Conservation (phyloP, 169 alveolate species). For the Plasmodium billcollinsi region DNA sequence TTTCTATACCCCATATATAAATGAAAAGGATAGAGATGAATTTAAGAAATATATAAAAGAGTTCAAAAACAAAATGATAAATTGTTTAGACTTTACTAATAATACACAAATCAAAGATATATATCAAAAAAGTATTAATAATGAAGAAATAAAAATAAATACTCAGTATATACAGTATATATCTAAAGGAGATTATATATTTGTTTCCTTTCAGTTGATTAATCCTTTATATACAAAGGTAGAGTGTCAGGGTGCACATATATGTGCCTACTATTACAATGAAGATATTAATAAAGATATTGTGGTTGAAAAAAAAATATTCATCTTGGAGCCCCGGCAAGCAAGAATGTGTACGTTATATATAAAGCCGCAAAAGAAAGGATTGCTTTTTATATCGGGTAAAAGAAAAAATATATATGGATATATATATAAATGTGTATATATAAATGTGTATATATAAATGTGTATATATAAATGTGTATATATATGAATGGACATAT, state of each 20-base stretch:
- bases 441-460: too few relatives aligned
- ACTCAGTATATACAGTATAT: constrained; percentile 39
- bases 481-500: neutral
- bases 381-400: constrained; percentile 57
- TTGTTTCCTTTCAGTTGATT: constrained; percentile 23
- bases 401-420: neutral
- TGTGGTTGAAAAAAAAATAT: constrained; percentile 46
- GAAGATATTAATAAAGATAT: constrained; percentile 25
- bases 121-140: constrained; percentile 22
- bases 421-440: neutral
- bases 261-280: constrained; percentile 50
- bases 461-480: neutral
- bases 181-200: constrained; percentile 28
- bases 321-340: constrained; percentile 48
- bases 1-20: constrained; percentile 11
- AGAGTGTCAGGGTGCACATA: constrained; percentile 56
- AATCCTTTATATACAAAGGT: constrained; percentile 62
- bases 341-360: constrained; percentile 24
- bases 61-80: constrained; percentile 25
- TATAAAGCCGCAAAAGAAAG: constrained; percentile 20
- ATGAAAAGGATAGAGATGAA: neutral
- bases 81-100: constrained; percentile 5
- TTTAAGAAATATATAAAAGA: constrained; percentile 23
- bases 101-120: constrained; percentile 26
- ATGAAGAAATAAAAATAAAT: constrained; percentile 37